phyloP scores from a whole-genome alignment of 345 rosid species.

The Eucalyptus decipiens region DNA sequence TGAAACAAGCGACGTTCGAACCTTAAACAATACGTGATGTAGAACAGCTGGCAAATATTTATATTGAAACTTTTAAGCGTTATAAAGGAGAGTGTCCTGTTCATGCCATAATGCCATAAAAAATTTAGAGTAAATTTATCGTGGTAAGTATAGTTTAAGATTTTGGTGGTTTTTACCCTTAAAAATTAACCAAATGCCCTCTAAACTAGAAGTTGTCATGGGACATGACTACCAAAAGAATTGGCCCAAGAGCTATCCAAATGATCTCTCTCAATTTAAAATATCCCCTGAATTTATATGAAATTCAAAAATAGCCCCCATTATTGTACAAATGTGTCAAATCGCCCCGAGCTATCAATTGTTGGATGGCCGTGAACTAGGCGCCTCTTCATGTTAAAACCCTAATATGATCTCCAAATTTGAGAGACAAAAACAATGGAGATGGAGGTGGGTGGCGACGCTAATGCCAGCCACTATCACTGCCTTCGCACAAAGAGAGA shows the following conservation, averaged over 20 bases:
- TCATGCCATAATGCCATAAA: too few species aligned
- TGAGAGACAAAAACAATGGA: neutral
- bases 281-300: neutral
- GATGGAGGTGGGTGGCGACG: neutral
- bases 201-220: neutral
- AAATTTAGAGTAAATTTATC: too few species aligned
- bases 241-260: neutral
- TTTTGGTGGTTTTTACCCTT: neutral
- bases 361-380: neutral
- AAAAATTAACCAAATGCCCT: neutral
- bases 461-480: neutral
- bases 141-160: fast-evolving
- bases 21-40: too few species aligned
- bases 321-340: neutral
- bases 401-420: neutral
- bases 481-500: neutral
- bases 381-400: neutral
- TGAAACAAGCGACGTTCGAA: too few species aligned
- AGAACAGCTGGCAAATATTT: too few species aligned
- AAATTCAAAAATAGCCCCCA: neutral
- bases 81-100: too few species aligned
- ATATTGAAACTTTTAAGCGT: too few species aligned
- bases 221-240: neutral
- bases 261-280: neutral
- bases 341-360: neutral